Evolutionary conservation across 305 asterid species (phyloP), one percentile per base, ranked within the genome.

Genomic region (Ilex paraguariensis): DNA sequence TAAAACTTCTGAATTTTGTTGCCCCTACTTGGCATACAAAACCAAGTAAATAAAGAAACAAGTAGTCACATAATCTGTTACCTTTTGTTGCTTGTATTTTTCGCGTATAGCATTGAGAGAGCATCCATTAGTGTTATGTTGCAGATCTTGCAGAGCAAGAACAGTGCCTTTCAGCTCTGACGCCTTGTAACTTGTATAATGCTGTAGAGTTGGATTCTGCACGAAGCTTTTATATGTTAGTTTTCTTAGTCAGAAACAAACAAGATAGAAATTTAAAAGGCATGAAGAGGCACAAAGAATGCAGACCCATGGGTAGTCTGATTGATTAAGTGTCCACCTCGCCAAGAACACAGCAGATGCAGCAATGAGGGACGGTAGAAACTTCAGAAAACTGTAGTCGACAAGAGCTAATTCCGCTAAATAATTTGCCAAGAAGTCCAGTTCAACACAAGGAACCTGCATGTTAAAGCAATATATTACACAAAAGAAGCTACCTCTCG

Each of bases 341-440:
- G 99, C 99, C 64, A 94, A 78, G 73, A 91, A 88, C 53, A 94
- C 86, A 59, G 91, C 98, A 15, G 98, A 88, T 48, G 99, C 99
- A 56, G 99, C 99, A 63, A 82, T 68, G 51, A 82, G 74, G 50
- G 99, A 94, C 13, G 99, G 99, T 55, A 94, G 91, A 71, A 77
- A 84, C 84, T 85, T 82, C 39, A 91, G 83, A 77, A 91, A 91
- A 74, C 79, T 65, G 89, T 85, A 91, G 72, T 91, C 95, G 2
- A 71, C 72, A 60, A 91, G 87, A 60, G 94, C 81, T 72, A 94
- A 70, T 79, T 94, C 99, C 63, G 97, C 97, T 66, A 94, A 73
- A 77, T 85, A 94, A 73, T 91, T 94, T 31, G 99, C 94, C 86
- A 94, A 63, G 81, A 77, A 91, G 70, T 94, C 99, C 75, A 94